Evolutionary conservation across 768 basidiomycete species (phyloP), one percentile per base, ranked within the genome.

Genomic region (Lanmaoa pseudosensibilis): DNA sequence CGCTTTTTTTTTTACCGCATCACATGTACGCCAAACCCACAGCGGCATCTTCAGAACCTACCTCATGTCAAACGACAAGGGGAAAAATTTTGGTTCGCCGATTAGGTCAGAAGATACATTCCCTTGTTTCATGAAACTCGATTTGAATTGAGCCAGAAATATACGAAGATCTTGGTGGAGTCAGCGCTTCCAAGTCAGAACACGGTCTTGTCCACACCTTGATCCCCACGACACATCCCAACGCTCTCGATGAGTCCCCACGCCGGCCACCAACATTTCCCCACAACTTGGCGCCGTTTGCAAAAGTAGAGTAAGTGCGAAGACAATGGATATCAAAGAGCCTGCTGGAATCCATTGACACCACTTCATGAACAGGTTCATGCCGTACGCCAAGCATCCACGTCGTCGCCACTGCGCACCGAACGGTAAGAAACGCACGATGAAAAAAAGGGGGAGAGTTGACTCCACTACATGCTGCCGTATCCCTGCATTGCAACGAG

Each of bases 391-490:
- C 36, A 46, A 23, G 11, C 38, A 39, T 46, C 55, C 57, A 32
- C 47, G n/a, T 49, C 36, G 39, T 36, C 44, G 25, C 41, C 27
- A 27, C 30, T 15, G 46, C 41, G 23, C 44, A 33, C 16, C 11
- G 11, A 27, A 49, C 45, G 46, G 16, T 25, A 53, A 43, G 37
- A 46, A 38, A 40, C 41, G 18, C 18, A 13, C 30, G n/a, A 27
- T 21, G 13, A 19, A 52, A 32, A 56, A 51, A 58, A 25, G 6
- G 15, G 36, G 25, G 23, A 23, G 46, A 33, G 43, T 18, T n/a
- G 45, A 21, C 7, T 55, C 12, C 40, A 49, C 27, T 27, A 6
- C 55, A 52, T 47, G 60, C 45, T 59, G 60, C 46, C 60, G 55
- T 56, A 41, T 58, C 25, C 25, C 16, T 32, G 41, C 41, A 19